Conservation (phyloP, 371 early-diverging fungal genomes). For the Coemansia sp. region DNA sequence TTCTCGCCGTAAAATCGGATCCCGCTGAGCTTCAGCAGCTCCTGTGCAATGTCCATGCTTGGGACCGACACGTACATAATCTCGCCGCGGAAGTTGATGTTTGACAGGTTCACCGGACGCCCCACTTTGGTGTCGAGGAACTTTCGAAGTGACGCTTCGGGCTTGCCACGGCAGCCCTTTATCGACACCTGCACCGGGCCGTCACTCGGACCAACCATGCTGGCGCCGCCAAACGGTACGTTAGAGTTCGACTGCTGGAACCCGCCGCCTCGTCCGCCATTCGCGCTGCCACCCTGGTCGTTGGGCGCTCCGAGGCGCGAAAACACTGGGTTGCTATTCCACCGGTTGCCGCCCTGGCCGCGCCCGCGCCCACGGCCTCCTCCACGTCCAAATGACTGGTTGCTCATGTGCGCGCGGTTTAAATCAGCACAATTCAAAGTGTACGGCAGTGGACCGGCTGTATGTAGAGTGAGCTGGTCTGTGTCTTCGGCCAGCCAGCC, state of each 20-base stretch:
- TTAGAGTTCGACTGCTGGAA: neutral
- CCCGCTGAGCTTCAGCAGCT: slow-evolving; percentile 39
- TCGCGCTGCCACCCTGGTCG: neutral
- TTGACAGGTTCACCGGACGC: slow-evolving; percentile 17
- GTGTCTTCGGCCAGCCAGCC: too few relatives aligned
- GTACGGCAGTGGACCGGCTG: too few relatives aligned
- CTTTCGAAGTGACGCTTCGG: slow-evolving; percentile 26
- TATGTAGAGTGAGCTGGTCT: too few relatives aligned
- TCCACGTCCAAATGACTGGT: slow-evolving; percentile 10
- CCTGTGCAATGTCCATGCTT: slow-evolving; percentile 30
- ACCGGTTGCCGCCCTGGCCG: slow-evolving; percentile 6
- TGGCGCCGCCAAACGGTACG: slow-evolving; percentile 20
- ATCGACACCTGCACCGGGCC: slow-evolving; percentile 42
- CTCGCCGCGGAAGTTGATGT: slow-evolving; percentile 38
- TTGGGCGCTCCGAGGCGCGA: slow-evolving; percentile 21
- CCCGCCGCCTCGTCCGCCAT: neutral
- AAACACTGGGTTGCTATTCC: slow-evolving; percentile 21
- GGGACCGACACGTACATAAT: slow-evolving; percentile 41
- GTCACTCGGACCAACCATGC: slow-evolving; percentile 15
- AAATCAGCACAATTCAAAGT: neutral
- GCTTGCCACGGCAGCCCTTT: slow-evolving; percentile 44
- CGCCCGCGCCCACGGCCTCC: slow-evolving; percentile 28
- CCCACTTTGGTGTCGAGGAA: slow-evolving; percentile 38
- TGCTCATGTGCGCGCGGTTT: neutral
- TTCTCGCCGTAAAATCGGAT: slow-evolving; percentile 46